Conservation (phyloP, 805 yeast genomes). For the Candida vartiovaarae region DNA sequence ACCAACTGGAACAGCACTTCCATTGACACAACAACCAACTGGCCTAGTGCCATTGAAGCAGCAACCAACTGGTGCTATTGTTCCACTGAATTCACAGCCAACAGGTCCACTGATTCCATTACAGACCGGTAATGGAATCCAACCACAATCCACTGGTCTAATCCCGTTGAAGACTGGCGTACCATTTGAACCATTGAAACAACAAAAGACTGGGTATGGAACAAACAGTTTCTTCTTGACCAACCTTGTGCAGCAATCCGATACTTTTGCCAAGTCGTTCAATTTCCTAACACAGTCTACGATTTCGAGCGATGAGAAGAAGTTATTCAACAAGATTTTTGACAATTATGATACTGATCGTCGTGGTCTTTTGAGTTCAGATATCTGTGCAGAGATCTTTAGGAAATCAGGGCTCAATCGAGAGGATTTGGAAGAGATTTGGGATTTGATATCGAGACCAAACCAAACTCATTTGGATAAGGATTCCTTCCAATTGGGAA, state of each 20-base stretch:
- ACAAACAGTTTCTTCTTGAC: conserved; percentile 32
- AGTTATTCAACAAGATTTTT: conserved; percentile 80
- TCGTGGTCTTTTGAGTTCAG: conserved; percentile 73
- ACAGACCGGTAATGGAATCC: conserved; percentile 20
- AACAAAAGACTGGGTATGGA: conserved; percentile 40
- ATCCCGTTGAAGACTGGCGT: conserved; percentile 1
- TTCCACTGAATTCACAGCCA: conserved; percentile 25
- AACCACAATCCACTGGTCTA: conserved; percentile 58
- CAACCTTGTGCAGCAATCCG: conserved; percentile 61
- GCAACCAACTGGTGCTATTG: conserved; percentile 11
- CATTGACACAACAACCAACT: conserved; percentile 30
- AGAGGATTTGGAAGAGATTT: conserved; percentile 81
- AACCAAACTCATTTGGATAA: conserved; percentile 81
- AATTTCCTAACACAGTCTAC: conserved; percentile 28
- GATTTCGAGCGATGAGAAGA: conserved; percentile 79
- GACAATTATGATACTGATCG: conserved; percentile 76
- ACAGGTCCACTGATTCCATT: conserved; percentile 12
- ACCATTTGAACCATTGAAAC: conserved; percentile 26
- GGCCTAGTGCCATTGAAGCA: conserved; percentile 24
- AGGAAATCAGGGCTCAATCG: conserved; percentile 86
- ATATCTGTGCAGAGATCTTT: conserved; percentile 77
- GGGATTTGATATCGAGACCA: conserved; percentile 83
- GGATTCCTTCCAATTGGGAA: conserved; percentile 94
- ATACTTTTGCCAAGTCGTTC: conserved; percentile 23
- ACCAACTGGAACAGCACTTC: conserved; percentile 3